These are phyloP conservation scores for Xylariaceae sp. DNA, from an alignment of 2,329 filamentous ascomycete species.

Conservation along the genomic window DNA sequence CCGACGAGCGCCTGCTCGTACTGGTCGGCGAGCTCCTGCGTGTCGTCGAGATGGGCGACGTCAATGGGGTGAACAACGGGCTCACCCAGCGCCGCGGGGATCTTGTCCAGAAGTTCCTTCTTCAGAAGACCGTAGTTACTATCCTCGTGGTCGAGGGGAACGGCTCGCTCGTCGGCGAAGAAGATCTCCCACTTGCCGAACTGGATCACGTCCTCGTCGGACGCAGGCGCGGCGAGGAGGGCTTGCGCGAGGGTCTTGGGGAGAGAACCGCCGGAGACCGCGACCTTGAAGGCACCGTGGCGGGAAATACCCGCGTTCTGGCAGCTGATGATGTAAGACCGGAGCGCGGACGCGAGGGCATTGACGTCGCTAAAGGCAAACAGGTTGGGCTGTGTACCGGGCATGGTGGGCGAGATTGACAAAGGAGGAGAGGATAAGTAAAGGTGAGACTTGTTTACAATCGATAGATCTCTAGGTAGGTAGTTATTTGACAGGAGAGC, in stretches of 20 bases:
- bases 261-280: conserved; percentile 88
- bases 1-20: conserved; percentile 86
- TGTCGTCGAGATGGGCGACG: conserved; percentile 58
- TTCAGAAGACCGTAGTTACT: conserved; percentile 92
- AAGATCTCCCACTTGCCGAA: conserved; percentile 96
- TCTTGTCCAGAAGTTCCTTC: conserved; percentile 80
- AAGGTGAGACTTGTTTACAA: neutral
- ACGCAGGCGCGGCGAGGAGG: conserved; percentile 55
- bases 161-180: conserved; percentile 95
- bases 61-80: conserved; percentile 80
- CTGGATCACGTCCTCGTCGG: conserved; percentile 57
- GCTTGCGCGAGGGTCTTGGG: conserved; percentile 83
- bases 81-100: conserved; percentile 60
- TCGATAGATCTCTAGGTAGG: too few relatives aligned
- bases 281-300: conserved; percentile 83
- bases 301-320: conserved; percentile 76
- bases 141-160: conserved; percentile 84
- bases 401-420: conserved; percentile 35
- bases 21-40: conserved; percentile 85
- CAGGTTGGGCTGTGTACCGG: conserved; percentile 61
- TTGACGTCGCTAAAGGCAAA: conserved; percentile 70
- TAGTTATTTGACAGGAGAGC: too few relatives aligned
- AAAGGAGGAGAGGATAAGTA: conserved; percentile 3
- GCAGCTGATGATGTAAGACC: conserved; percentile 73
- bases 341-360: conserved; percentile 69